Conservation (phyloP, 768 basidiomycete species). For the Auricularia cornea region DNA sequence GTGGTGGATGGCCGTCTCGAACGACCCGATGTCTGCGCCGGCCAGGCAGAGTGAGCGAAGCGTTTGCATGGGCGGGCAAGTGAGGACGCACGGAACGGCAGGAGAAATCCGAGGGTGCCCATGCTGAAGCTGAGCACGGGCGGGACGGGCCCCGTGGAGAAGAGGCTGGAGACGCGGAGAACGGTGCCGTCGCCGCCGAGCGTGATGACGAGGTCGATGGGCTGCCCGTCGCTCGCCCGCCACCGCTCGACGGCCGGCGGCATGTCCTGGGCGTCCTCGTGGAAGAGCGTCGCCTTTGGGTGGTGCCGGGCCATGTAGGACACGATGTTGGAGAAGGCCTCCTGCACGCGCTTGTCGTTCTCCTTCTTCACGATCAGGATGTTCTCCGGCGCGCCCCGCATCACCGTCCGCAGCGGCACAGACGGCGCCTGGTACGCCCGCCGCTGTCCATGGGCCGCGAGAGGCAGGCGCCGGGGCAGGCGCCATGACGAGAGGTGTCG, state of each 20-base stretch:
- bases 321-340: constrained; percentile 18
- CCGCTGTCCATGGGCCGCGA: not conserved
- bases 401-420: not conserved
- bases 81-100: constrained; percentile 79
- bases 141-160: constrained; percentile 84
- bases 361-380: constrained; percentile 29
- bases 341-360: constrained; percentile 19
- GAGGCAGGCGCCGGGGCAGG: too few relatives aligned
- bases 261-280: constrained; percentile 6
- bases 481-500: too few relatives aligned
- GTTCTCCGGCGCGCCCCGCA: not conserved
- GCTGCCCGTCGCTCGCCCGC: constrained; percentile 32
- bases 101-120: constrained; percentile 88
- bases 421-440: not conserved
- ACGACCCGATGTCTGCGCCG: constrained; percentile 74
- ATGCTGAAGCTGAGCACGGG: constrained; percentile 87
- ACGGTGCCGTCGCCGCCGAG: constrained; percentile 95
- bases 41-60: not conserved
- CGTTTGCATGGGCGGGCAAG: not conserved
- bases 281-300: constrained; percentile 11
- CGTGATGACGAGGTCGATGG: constrained; percentile 82
- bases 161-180: constrained; percentile 85
- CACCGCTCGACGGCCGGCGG: not conserved
- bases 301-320: constrained; percentile 10
- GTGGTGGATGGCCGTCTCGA: constrained; percentile 68